Evolutionary conservation across 108 stramenopile species (phyloP).

Genomic region (Pseudonitzschia delicatissima): DNA sequence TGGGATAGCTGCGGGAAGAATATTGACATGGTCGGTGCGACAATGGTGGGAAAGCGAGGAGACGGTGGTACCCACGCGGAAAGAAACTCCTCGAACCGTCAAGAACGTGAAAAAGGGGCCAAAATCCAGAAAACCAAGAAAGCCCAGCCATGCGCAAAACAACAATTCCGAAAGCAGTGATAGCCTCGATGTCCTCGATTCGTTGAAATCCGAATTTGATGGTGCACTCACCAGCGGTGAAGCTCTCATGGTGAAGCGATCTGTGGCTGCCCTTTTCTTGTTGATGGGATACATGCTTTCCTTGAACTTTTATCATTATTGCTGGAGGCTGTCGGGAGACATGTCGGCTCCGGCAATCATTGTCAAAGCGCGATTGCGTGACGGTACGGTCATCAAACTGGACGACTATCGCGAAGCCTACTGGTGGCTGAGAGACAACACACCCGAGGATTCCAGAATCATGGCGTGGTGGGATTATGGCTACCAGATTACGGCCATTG

Average conservation of each 20-base stretch:
- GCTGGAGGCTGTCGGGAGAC: slow-evolving; percentile 61
- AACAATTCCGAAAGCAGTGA: slow-evolving; percentile 6
- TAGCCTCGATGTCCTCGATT: slow-evolving; percentile 40
- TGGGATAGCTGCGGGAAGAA: slow-evolving; percentile 83
- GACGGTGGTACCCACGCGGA: neutral
- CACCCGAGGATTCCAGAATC: slow-evolving; percentile 91
- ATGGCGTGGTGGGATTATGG: slow-evolving; percentile 98
- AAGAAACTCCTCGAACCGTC: slow-evolving; percentile 11
- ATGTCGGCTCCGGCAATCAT: slow-evolving; percentile 92
- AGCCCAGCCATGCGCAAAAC: slow-evolving; percentile 9
- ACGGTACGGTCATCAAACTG: slow-evolving; percentile 78
- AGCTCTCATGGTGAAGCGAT: slow-evolving; percentile 63
- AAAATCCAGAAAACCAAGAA: slow-evolving; percentile 56
- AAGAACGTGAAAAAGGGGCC: slow-evolving; percentile 39
- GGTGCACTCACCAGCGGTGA: slow-evolving; percentile 64
- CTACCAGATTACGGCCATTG: slow-evolving; percentile 94
- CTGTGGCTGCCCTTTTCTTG: slow-evolving; percentile 45
- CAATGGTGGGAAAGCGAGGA: slow-evolving; percentile 47
- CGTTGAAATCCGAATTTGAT: slow-evolving; percentile 47
- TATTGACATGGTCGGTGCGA: slow-evolving; percentile 71
- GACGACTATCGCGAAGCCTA: slow-evolving; percentile 99
- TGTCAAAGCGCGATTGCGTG: slow-evolving; percentile 76
- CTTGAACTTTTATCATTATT: slow-evolving; percentile 58
- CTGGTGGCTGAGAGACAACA: slow-evolving; percentile 97
- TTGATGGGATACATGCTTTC: slow-evolving; percentile 53